These are phyloP conservation scores for Fusarium miscanthi DNA, from an alignment of 2,329 filamentous ascomycete species.

Conservation along the genomic window DNA sequence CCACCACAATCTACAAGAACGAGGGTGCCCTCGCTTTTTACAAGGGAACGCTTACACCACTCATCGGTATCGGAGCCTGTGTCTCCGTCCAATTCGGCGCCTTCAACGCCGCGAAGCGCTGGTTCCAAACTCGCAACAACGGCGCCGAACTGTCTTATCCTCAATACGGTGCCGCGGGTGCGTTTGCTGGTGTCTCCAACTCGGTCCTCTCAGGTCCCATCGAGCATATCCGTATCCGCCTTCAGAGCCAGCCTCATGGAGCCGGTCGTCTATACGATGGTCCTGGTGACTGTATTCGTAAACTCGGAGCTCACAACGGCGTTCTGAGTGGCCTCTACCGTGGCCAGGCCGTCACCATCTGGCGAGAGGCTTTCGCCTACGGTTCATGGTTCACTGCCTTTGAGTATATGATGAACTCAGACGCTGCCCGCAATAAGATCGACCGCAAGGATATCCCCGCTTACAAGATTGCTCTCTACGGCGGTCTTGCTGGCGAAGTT, in stretches of 20 bases:
- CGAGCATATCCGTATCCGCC: conserved; percentile 94
- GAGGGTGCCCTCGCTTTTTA: conserved; percentile 95
- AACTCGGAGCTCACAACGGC: conserved; percentile 75
- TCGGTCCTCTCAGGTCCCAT: conserved; percentile 89
- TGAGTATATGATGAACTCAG: conserved; percentile 94
- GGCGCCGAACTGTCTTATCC: conserved; percentile 72
- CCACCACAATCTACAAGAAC: conserved; percentile 83
- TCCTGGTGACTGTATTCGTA: conserved; percentile 89
- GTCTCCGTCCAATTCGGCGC: conserved; percentile 98
- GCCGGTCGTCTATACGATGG: conserved; percentile 81
- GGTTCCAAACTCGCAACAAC: conserved; percentile 82
- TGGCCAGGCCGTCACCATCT: conserved; percentile 84
- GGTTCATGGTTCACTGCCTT: conserved; percentile 95
- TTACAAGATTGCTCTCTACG: conserved; percentile 90
- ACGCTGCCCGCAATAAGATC: conserved; percentile 81
- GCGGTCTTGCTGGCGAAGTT: conserved; percentile 91
- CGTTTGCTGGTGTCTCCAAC: conserved; percentile 93
- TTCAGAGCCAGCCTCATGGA: conserved; percentile 96
- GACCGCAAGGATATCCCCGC: conserved; percentile 81
- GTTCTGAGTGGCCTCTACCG: conserved; percentile 83
- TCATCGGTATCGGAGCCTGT: conserved; percentile 96
- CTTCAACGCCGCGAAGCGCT: conserved; percentile 91
- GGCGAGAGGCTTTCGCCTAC: conserved; percentile 93
- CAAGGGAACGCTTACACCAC: conserved; percentile 95
- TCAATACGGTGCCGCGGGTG: conserved; percentile 91